Conservation (phyloP, 192 early-diverging fungal genomes). For the Backusella mclennaniae region DNA sequence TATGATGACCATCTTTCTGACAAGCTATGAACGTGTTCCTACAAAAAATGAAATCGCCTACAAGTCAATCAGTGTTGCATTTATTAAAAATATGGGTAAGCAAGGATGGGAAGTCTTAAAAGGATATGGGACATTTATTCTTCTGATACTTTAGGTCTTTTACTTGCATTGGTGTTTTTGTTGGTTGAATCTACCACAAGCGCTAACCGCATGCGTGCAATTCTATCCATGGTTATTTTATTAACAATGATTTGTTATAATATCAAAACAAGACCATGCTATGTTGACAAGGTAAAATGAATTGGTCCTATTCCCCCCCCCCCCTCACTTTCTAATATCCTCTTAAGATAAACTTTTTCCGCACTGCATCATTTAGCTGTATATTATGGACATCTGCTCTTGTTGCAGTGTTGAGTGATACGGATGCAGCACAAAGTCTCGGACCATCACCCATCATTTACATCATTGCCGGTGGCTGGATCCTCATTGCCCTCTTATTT, state of each 20-base stretch:
- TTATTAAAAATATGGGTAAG: slow-evolving; percentile 69
- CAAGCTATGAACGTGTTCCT: slow-evolving; percentile 69
- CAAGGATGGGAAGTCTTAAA: not conserved
- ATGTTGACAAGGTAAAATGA: slow-evolving; percentile 53
- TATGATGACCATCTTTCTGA: slow-evolving; percentile 66
- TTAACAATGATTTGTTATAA: slow-evolving; percentile 73
- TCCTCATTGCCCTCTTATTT: slow-evolving; percentile 57
- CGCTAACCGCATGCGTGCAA: slow-evolving; percentile 59
- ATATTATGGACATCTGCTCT: slow-evolving; percentile 69
- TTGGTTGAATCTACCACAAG: slow-evolving; percentile 56
- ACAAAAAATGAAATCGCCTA: slow-evolving; percentile 69
- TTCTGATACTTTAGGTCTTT: slow-evolving; percentile 40
- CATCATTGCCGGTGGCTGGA: slow-evolving; percentile 58
- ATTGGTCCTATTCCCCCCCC: too few species aligned
- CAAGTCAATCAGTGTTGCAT: slow-evolving; percentile 68
- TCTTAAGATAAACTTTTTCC: slow-evolving; percentile 66
- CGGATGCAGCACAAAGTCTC: slow-evolving; percentile 36
- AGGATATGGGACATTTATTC: not conserved
- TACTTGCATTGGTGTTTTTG: slow-evolving; percentile 67
- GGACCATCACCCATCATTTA: slow-evolving; percentile 42
- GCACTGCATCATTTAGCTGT: slow-evolving; percentile 62
- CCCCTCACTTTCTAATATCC: not conserved
- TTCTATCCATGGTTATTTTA: slow-evolving; percentile 66
- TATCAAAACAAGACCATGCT: slow-evolving; percentile 68
- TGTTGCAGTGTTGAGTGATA: slow-evolving; percentile 63